These are phyloP conservation scores for Ophiostoma piceae DNA, from an alignment of 2,329 filamentous ascomycete species.

Conservation along the genomic window DNA sequence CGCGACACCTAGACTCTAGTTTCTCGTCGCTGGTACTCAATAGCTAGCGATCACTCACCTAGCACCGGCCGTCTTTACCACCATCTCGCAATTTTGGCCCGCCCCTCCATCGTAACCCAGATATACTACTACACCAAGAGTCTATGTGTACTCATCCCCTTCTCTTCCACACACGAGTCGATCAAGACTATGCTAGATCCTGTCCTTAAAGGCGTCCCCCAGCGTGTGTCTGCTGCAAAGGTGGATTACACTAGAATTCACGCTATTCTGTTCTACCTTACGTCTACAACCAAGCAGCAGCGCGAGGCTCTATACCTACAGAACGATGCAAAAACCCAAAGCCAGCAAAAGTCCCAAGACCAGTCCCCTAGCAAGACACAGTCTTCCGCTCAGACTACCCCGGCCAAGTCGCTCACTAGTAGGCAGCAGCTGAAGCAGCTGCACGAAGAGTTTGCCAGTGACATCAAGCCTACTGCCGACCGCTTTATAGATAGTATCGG, in stretches of 20 bases:
- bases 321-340: not conserved
- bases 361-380: not conserved
- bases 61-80: slow-evolving; percentile 77
- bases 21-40: slow-evolving; percentile 76
- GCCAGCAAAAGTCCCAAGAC: not conserved
- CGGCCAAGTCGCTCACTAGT: not conserved
- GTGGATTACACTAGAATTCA: slow-evolving; percentile 59
- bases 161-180: slow-evolving; percentile 61
- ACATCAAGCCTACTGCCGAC: slow-evolving; percentile 33
- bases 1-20: slow-evolving; percentile 78
- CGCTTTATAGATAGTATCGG: slow-evolving; percentile 53
- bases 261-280: slow-evolving; percentile 52
- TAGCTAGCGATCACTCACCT: slow-evolving; percentile 71
- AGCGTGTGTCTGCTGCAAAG: slow-evolving; percentile 45
- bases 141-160: slow-evolving; percentile 62
- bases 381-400: not conserved
- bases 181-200: slow-evolving; percentile 65
- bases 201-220: slow-evolving; percentile 35
- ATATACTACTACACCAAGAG: slow-evolving; percentile 68
- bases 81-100: slow-evolving; percentile 73
- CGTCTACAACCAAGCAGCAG: not conserved
- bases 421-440: not conserved
- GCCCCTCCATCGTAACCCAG: slow-evolving; percentile 65
- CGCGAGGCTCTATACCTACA: not conserved
- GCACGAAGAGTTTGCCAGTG: not conserved